Evolutionary conservation across 1,284 basidiomycete genomes (phyloP).

Genomic region (Cryptococcus sp.): DNA sequence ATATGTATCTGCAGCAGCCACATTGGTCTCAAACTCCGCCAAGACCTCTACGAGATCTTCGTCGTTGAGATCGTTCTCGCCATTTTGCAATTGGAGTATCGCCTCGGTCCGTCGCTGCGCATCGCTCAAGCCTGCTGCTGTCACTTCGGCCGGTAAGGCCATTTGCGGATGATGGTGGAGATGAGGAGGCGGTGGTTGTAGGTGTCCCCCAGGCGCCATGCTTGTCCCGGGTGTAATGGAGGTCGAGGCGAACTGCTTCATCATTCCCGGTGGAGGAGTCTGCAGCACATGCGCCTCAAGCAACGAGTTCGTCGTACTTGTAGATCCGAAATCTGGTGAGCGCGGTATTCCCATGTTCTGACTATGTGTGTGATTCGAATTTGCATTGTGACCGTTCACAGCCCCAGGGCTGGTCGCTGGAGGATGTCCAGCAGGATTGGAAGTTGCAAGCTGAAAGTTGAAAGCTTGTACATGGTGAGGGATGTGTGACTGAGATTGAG

Average conservation of each 20-base stretch:
- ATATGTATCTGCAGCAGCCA: constrained; percentile 42
- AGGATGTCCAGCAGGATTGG: too few species aligned
- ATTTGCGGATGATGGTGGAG: not conserved
- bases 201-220: not conserved
- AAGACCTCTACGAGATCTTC: constrained; percentile 42
- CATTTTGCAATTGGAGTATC: constrained; percentile 34
- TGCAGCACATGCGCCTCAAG: constrained; percentile 6
- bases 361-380: not conserved
- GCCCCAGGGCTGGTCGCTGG: too few species aligned
- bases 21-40: constrained; percentile 41
- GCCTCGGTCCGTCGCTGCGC: constrained; percentile 42
- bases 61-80: constrained; percentile 33
- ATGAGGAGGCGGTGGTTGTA: not conserved
- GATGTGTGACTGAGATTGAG: not conserved
- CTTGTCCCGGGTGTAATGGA: not conserved
- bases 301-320: not conserved
- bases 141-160: constrained; percentile 12
- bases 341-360: constrained; percentile 1
- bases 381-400: not conserved
- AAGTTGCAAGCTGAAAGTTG: not conserved
- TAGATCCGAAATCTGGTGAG: constrained; percentile 10
- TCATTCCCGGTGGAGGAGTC: constrained; percentile 8
- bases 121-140: constrained; percentile 27
- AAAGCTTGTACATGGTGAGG: not conserved
- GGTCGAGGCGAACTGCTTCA: not conserved